Base-by-base conservation (phyloP, 1,284 basidiomycete species). In the Fereydounia khargensis region DNA sequence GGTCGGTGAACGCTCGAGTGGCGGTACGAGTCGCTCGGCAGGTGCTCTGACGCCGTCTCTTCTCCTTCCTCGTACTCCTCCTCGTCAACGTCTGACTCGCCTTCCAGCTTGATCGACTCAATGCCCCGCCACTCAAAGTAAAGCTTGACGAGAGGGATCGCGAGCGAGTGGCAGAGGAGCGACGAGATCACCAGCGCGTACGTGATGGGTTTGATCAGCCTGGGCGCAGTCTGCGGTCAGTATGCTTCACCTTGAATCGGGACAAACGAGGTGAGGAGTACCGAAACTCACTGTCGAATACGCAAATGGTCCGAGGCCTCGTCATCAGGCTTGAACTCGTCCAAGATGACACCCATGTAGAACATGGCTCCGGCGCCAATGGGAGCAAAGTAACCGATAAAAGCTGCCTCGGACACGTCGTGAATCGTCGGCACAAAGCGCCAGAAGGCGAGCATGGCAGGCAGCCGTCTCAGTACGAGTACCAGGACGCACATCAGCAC, bases 351-450 rank as follows among this genome's bases (percentile, higher is more conserved):
- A 16, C 51, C 52, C 8, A 59, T 46, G 31, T 68, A 70, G 46
- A 63, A 68, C 17, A 64, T 42, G 10, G 68, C 62, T 16, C 77
- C 77, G 4, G 79, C 78, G 11, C 79, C 79, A 47, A 77, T 77
- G 0, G 77, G 77, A 1, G 77, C 77, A 56, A 77, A 77, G 57
- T 73, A 77, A 4, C 76, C 77, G n/a, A 73, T 47, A 36, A 78
- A 78, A 39, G 69, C 37, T 0, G 71, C 71, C 34, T 78, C 68
- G 23, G 60, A 48, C 11, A 52, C 24, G 13, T 66, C 65, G 22
- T 56, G 52, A 6, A 78, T 33, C 0, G 68, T 69, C 0, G 77
- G 77, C 9, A 77, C 70, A 27, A 63, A 46, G 9, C 56, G 48
- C 32, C 68, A 66, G 6, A 70, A 45, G 1, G 57, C 42, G 4